Evolutionary conservation across 179 eudicot species (phyloP), one percentile per base, ranked within the genome.

Genomic region (Silene coronaria): DNA sequence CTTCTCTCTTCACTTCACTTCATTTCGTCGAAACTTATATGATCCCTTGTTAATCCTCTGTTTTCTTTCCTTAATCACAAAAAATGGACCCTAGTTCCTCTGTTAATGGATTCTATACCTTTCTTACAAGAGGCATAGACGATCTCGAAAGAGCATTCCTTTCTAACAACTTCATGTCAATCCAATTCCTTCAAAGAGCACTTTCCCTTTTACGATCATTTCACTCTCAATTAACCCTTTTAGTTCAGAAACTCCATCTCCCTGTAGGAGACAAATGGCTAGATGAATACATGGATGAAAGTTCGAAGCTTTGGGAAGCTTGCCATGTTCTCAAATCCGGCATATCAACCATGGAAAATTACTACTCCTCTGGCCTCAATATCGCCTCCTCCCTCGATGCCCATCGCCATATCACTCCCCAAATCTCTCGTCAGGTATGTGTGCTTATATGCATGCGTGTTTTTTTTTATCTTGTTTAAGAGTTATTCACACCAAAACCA

Each of bases 221-320:
- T 53, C 98, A 94, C 27, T 81, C 92, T 16, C 97, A 94, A 65
- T 61, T 92, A 59, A 89, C 91, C 45, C 84, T 88, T 12, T 80
- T 94, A 10, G 98, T 92, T 28, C 97, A 92, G 23, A 94, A 92
- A 67, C 96, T 94, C n/a, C 94, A 92, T 32, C 84, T 94, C 58
- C 97, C 98, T 0, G 89, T 87, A 0, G 98, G 98, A 2, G 98
- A 87, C 23, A 94, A 94, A 73, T 91, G 97, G 97, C 91, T 91
- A 17, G 97, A 91, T 75, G 97, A 91, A 65, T 92, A 92, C 86
- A 92, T 92, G 97, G 96, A 91, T 61, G 97, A 92, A 73, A 92
- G 93, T 77, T 87, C 97, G 17, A 88, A 88, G 76, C 91, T 91
- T 78, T 92, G 97, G 97, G 97, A 92, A 34, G 90, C 86, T 57